phyloP scores from a whole-genome alignment of 768 basidiomycete species.

The Boletus sensibilis region DNA sequence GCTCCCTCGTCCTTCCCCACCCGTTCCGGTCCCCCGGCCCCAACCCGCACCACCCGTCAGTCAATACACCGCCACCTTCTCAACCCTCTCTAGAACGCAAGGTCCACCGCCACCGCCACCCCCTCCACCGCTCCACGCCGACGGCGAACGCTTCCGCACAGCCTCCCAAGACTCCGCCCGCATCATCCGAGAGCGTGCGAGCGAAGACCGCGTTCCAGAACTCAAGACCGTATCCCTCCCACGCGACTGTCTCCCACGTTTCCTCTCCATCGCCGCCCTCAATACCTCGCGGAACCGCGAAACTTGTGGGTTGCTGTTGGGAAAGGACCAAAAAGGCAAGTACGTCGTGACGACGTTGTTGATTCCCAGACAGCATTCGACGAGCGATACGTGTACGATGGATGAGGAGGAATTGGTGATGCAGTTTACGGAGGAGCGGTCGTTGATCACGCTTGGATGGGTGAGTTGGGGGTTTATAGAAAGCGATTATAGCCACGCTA shows the following conservation, averaged over 20 bases:
- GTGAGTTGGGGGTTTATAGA: conserved; percentile 42
- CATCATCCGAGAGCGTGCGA: conserved; percentile 30
- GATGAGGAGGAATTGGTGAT: conserved; percentile 85
- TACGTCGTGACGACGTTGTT: conserved; percentile 78
- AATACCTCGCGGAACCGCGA: conserved; percentile 81
- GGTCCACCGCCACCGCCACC: conserved; percentile 25
- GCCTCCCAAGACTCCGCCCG: conserved; percentile 36
- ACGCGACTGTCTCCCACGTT: conserved; percentile 67
- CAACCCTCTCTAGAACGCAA: conserved; percentile 27
- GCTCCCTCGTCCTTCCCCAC: conserved; percentile 36
- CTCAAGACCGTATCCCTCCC: conserved; percentile 71
- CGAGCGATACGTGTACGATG: conserved; percentile 91
- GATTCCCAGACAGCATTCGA: conserved; percentile 86
- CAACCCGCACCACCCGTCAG: conserved; percentile 5
- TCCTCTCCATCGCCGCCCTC: conserved; percentile 70
- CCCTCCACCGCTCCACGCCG: conserved; percentile 21
- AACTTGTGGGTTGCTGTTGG: conserved; percentile 84
- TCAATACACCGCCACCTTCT: conserved; percentile 25
- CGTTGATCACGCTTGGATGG: conserved; percentile 88
- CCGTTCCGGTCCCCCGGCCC: conserved; percentile 15
- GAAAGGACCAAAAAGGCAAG: conserved; percentile 58
- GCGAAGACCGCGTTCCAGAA: conserved; percentile 38
- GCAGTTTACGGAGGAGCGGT: conserved; percentile 78
- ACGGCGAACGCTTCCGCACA: conserved; percentile 31
- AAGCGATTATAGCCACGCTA: not conserved